These are phyloP conservation scores for Erysiphe neolycopersici DNA, from an alignment of 2,329 filamentous ascomycete species.

Conservation along the genomic window DNA sequence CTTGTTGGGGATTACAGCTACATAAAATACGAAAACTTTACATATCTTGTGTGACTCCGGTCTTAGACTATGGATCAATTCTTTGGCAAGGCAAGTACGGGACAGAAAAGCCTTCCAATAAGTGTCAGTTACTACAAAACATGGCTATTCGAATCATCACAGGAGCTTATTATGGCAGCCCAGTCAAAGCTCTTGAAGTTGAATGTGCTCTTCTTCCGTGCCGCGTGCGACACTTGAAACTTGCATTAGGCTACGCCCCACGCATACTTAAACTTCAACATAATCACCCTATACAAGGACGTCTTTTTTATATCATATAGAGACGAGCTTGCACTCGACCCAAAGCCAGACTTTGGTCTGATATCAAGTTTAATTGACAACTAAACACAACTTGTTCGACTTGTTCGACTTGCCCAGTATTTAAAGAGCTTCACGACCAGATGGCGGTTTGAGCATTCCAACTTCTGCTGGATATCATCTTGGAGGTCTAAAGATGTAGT, in stretches of 20 bases:
- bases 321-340: neutral
- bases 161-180: neutral
- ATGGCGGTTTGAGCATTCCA: neutral
- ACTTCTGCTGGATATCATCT: neutral
- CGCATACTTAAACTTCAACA: neutral
- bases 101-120: neutral
- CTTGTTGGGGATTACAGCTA: neutral
- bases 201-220: neutral
- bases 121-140: neutral
- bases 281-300: neutral
- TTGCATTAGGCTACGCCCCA: neutral
- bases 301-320: too few species aligned
- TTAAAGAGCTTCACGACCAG: neutral
- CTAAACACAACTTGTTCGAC: neutral
- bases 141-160: neutral
- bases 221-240: neutral
- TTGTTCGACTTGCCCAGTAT: neutral
- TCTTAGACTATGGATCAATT: neutral
- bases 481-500: neutral
- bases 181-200: neutral
- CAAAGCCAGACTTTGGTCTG: neutral
- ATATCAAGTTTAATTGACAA: neutral
- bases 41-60: neutral
- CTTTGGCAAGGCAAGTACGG: neutral
- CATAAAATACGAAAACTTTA: neutral